Conservation (phyloP, 208 protist genomes). For the Leishmania gerbilli region DNA sequence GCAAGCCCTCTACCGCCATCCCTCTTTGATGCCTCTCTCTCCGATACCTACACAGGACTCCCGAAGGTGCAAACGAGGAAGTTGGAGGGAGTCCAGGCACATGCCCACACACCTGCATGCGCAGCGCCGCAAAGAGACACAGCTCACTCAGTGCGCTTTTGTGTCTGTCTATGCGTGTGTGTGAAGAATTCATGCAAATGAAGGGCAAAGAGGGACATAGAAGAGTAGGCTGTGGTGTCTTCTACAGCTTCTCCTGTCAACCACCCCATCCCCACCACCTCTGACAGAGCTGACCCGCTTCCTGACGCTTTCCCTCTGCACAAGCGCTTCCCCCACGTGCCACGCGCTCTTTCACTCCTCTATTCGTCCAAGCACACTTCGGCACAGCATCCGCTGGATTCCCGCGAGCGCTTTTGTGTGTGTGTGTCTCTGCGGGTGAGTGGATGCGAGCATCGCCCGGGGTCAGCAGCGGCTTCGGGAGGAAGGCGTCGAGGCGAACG, state of each 20-base stretch:
- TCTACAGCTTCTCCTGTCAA: not conserved
- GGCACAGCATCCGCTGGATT: not conserved
- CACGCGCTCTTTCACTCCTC: not conserved
- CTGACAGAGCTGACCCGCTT: not conserved
- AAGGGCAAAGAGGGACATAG: not conserved
- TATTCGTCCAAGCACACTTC: not conserved
- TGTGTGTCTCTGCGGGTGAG: not conserved
- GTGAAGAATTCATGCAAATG: constrained; percentile 1
- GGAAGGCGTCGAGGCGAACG: not conserved
- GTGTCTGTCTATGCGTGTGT: not conserved
- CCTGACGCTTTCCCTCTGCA: not conserved
- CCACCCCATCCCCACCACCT: not conserved
- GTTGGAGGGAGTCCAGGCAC: not conserved
- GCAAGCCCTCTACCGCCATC: not conserved
- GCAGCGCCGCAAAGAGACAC: not conserved
- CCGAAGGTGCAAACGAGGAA: not conserved
- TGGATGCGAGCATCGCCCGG: not conserved
- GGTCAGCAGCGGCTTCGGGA: not conserved
- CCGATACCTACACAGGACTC: not conserved
- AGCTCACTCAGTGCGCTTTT: not conserved
- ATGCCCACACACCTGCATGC: not conserved
- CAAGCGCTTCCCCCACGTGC: not conserved
- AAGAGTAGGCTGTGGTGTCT: not conserved
- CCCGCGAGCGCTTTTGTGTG: not conserved
- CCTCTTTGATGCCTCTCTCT: not conserved